phyloP scores from a whole-genome alignment of 2,329 filamentous ascomycete genomes.

The Penicillium sp. region DNA sequence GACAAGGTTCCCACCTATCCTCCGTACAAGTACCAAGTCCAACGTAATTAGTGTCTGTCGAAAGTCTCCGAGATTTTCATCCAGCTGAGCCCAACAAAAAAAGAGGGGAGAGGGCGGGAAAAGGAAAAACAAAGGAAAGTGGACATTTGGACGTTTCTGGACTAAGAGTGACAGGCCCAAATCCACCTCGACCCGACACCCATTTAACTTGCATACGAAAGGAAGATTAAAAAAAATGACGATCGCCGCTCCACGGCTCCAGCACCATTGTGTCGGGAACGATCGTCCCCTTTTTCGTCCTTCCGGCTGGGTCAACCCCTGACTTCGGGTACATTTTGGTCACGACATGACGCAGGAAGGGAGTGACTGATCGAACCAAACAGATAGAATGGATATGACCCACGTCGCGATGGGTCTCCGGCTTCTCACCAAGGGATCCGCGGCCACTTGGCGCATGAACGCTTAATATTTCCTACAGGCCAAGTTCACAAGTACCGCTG shows the following conservation, averaged over 20 bases:
- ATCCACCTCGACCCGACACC: conserved; percentile 5
- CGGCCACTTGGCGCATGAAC: conserved; percentile 16
- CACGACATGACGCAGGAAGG: conserved; percentile 9
- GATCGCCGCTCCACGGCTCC: conserved; percentile 23
- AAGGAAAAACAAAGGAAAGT: background rate
- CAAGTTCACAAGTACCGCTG: conserved; percentile 5
- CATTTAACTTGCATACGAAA: conserved; percentile 7
- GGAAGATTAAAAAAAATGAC: conserved; percentile 10
- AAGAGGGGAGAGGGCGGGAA: background rate
- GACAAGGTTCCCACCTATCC: background rate
- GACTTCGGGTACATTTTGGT: conserved; percentile 14
- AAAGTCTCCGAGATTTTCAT: background rate
- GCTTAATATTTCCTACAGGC: conserved; percentile 14
- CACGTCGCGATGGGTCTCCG: conserved; percentile 13
- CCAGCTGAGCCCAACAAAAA: background rate
- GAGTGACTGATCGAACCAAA: conserved; percentile 18
- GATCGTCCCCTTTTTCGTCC: conserved; percentile 20
- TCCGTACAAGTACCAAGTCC: background rate
- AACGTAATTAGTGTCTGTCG: background rate
- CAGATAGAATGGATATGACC: conserved; percentile 9
- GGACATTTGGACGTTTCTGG: conserved; percentile 4
- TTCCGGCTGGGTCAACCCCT: conserved; percentile 19
- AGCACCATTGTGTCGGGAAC: conserved; percentile 21
- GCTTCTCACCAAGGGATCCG: conserved; percentile 18
- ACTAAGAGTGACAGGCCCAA: conserved; percentile 6